These are phyloP conservation scores for Nigrospora sphaerica DNA, from an alignment of 2,329 filamentous ascomycete genomes.

Conservation along the genomic window DNA sequence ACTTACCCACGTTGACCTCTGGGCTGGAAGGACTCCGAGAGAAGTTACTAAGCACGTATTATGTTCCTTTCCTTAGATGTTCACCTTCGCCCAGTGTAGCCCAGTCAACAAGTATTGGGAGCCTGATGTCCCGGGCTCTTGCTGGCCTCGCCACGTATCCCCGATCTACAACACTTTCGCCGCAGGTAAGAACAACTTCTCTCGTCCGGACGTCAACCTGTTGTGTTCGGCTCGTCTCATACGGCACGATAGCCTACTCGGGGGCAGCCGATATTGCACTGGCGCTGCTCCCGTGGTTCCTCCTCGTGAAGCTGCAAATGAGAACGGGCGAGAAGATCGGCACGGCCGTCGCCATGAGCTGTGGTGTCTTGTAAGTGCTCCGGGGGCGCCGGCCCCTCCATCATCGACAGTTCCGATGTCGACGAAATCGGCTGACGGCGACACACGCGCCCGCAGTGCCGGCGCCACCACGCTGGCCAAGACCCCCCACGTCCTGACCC, in stretches of 20 bases:
- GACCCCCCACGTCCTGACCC: conserved; percentile 9
- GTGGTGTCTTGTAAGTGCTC: conserved; percentile 16
- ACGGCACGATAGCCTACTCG: conserved; percentile 10
- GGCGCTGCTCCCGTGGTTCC: conserved; percentile 20
- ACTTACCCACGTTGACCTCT: too few species aligned
- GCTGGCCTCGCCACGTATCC: conserved; percentile 5
- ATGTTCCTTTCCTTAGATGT: background rate
- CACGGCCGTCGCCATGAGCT: conserved; percentile 21
- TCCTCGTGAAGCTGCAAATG: conserved; percentile 22
- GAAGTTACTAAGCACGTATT: too few species aligned
- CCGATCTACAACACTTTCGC: conserved; percentile 7
- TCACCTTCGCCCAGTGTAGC: conserved; percentile 13
- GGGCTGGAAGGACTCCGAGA: too few species aligned
- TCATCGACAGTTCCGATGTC: background rate
- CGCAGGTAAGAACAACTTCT: background rate
- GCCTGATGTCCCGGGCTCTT: conserved; percentile 3
- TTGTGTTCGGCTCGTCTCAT: too few species aligned
- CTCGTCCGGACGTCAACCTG: too few species aligned
- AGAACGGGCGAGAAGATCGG: conserved; percentile 19
- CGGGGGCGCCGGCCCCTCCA: background rate
- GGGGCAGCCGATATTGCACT: conserved; percentile 18
- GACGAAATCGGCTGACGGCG: background rate
- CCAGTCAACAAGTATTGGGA: conserved; percentile 7
- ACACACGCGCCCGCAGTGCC: conserved; percentile 8
- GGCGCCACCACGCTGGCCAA: conserved; percentile 16